phyloP scores from a whole-genome alignment of 1,284 basidiomycete species.

The Amylostereum areolatum region DNA sequence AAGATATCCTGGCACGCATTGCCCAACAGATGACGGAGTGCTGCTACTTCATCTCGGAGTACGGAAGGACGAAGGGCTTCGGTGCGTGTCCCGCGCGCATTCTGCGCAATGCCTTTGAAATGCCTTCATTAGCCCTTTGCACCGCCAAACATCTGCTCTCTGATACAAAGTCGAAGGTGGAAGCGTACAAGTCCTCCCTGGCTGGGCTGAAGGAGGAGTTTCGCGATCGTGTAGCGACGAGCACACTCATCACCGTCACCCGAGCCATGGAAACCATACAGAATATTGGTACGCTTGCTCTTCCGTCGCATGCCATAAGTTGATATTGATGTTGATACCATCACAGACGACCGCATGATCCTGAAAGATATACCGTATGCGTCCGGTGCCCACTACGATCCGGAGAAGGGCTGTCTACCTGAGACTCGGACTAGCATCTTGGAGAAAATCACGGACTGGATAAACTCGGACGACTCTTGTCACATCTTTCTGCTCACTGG shows the following conservation, averaged over 20 bases:
- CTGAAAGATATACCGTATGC: slow-evolving; percentile 15
- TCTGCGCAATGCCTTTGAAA: too few relatives aligned
- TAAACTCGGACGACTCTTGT: slow-evolving; percentile 6
- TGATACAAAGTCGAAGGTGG: too few relatives aligned
- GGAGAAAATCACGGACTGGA: slow-evolving; percentile 15
- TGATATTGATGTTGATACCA: too few relatives aligned
- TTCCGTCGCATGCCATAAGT: too few relatives aligned
- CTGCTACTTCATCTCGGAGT: background rate
- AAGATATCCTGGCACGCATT: background rate
- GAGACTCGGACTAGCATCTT: slow-evolving; percentile 12
- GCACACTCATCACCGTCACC: slow-evolving; percentile 6
- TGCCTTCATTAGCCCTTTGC: too few relatives aligned
- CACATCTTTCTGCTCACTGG: slow-evolving; percentile 14
- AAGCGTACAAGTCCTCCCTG: too few relatives aligned
- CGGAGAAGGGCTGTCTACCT: slow-evolving; percentile 9
- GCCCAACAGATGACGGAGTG: slow-evolving; percentile 1
- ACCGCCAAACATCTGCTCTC: too few relatives aligned
- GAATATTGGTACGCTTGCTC: slow-evolving; percentile 11
- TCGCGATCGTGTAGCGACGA: slow-evolving; percentile 1
- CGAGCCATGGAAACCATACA: slow-evolving; percentile 7
- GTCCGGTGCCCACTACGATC: slow-evolving; percentile 9
- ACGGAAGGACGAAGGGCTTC: background rate
- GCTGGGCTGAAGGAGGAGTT: slow-evolving; percentile 6
- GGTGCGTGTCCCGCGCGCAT: too few relatives aligned
- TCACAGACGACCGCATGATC: slow-evolving; percentile 6